Evolutionary conservation across 306 rosid genomes (phyloP).

Genomic region (Vigna mungo): DNA sequence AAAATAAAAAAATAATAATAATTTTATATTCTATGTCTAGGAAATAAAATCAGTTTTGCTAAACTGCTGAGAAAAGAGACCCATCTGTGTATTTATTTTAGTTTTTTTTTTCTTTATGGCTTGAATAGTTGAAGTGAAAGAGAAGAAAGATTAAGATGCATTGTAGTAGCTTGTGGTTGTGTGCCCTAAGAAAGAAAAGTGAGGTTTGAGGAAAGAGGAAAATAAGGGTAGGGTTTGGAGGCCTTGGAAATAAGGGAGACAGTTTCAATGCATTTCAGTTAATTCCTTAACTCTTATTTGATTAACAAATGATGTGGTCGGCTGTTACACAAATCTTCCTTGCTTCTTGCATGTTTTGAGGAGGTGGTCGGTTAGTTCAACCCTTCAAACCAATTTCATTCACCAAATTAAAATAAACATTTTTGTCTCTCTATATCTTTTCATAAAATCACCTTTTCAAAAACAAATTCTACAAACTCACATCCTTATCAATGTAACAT

Average conservation of each 20-base stretch:
- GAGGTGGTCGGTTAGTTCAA: constrained; percentile 69
- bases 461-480: not conserved
- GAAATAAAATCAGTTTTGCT: not conserved
- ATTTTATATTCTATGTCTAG: no score
- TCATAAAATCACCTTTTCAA: not conserved
- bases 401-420: not conserved
- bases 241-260: constrained; percentile 45
- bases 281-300: constrained; percentile 53
- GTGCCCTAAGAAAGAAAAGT: constrained; percentile 25
- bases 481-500: not conserved
- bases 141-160: constrained; percentile 1
- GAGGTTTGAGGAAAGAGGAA: constrained; percentile 43
- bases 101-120: not conserved
- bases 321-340: constrained; percentile 54
- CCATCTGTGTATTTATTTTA: not conserved
- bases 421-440: constrained; percentile 3
- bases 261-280: constrained; percentile 56
- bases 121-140: constrained; percentile 10
- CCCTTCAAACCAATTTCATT: constrained; percentile 24
- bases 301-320: constrained; percentile 49
- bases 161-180: not conserved
- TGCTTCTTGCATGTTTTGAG: constrained; percentile 68
- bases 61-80: not conserved
- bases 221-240: constrained; percentile 20
- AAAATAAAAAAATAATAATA: no score